Evolutionary conservation across 805 yeast genomes (phyloP).

Genomic region (Yarrowia hollandica): DNA sequence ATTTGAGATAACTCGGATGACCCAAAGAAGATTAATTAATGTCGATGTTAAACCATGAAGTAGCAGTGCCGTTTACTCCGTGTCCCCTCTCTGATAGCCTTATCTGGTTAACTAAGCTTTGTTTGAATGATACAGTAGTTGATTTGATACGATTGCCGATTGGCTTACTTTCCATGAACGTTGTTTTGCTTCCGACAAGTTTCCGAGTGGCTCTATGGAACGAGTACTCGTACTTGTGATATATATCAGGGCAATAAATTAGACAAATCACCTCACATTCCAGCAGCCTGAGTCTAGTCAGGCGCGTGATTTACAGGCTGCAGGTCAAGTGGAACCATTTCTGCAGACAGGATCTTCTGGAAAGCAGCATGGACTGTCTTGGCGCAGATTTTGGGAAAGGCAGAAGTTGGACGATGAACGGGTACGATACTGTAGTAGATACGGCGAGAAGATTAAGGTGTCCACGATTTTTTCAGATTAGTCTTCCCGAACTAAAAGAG

Average conservation of each 20-base stretch:
- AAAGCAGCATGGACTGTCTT: conserved; percentile 15
- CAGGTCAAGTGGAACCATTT: conserved; percentile 3
- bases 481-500: no score
- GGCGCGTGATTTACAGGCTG: background rate
- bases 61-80: background rate
- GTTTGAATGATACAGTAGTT: no score
- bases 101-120: no score
- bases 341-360: background rate
- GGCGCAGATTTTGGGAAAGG: background rate
- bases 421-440: conserved; percentile 5
- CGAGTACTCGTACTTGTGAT: no score
- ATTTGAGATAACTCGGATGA: no score
- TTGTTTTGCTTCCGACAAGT: background rate
- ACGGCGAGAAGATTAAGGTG: background rate
- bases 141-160: conserved; percentile 1
- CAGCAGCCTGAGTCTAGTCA: background rate
- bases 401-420: background rate
- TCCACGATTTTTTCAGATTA: background rate
- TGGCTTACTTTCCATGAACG: background rate
- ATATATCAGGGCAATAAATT: background rate
- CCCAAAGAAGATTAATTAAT: conserved; percentile 7
- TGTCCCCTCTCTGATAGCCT: background rate
- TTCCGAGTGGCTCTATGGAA: no score
- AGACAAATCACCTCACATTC: conserved; percentile 1
- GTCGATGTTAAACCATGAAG: conserved; percentile 4